A percentile compares a stretch with the other conserved stretches of the same genome.
These are phyloP conservation scores for Camellia japonica DNA, from an alignment of 148 eudicot species.

Conservation along the genomic window DNA sequence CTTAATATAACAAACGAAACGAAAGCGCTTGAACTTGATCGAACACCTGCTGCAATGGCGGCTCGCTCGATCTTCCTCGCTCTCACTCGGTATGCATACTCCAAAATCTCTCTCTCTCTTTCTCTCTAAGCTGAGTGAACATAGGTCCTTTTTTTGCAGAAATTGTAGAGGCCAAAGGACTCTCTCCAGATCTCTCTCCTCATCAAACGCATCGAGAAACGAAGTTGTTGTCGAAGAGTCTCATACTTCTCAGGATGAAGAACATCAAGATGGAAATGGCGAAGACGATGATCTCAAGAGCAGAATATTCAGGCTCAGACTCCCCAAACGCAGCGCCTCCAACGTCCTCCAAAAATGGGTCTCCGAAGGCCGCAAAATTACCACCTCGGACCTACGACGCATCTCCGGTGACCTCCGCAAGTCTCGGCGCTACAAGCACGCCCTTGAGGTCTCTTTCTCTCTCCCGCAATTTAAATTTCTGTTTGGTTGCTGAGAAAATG, in stretches of 20 bases:
- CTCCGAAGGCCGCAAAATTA: conserved; percentile 54
- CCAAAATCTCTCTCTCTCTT: not conserved
- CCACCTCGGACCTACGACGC: conserved; percentile 55
- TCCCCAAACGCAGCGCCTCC: conserved; percentile 81
- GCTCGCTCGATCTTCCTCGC: conserved; percentile 28
- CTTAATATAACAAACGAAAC: not conserved
- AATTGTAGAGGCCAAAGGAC: conserved; percentile 16
- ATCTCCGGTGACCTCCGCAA: conserved; percentile 63
- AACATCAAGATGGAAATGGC: not conserved
- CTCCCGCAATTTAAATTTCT: not conserved
- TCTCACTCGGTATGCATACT: conserved; percentile 24
- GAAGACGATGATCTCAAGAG: conserved; percentile 58
- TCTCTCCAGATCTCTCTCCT: conserved; percentile 30
- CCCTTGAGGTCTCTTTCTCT: conserved; percentile 63
- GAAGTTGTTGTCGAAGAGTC: conserved; percentile 34
- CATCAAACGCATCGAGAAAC: conserved; percentile 27
- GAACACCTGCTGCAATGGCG: conserved; percentile 24
- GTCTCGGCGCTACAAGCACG: conserved; percentile 76
- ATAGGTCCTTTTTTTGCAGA: not conserved
- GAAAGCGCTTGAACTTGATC: not conserved
- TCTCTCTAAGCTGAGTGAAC: conserved; percentile 9
- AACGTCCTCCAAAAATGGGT: conserved; percentile 75
- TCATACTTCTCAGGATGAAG: conserved; percentile 17
- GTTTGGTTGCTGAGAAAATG: conserved; percentile 1
- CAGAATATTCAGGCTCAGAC: conserved; percentile 68